Conservation (phyloP, 164 flowering plant species). For the Houttuynia cordata region DNA sequence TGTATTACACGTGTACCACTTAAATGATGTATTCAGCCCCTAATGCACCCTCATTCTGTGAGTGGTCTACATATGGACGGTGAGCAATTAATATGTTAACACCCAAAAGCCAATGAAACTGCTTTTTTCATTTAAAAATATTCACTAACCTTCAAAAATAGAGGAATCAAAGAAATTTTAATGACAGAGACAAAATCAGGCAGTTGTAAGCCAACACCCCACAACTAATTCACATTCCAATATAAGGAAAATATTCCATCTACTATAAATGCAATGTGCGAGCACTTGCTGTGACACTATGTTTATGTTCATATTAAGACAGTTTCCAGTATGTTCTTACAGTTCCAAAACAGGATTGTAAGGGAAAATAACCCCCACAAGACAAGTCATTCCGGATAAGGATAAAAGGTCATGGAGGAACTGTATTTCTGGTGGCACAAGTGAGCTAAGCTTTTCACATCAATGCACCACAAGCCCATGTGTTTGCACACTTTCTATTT, state of each 20-base stretch:
- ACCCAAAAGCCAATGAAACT: too few species aligned
- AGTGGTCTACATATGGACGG: too few species aligned
- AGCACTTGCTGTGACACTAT: neutral
- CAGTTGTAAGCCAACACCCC: neutral
- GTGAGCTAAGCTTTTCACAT: neutral
- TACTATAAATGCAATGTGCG: neutral
- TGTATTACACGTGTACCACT: too few species aligned
- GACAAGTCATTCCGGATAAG: constrained; percentile 3
- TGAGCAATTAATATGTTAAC: too few species aligned
- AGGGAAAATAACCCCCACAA: neutral
- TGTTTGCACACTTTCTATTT: neutral
- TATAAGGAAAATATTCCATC: neutral
- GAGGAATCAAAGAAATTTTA: too few species aligned
- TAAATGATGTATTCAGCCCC: neutral
- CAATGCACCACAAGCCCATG: constrained; percentile 1
- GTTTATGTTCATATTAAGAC: neutral
- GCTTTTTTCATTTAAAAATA: too few species aligned
- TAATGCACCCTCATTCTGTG: neutral
- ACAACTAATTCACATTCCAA: neutral
- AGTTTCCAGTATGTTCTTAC: neutral
- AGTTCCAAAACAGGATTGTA: neutral
- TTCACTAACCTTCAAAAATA: too few species aligned
- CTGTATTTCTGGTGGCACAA: neutral
- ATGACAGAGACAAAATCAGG: neutral
- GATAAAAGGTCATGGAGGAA: neutral